Base-by-base conservation (phyloP, 2,329 filamentous ascomycete species). In the Pseudogymnoascus sp. region DNA sequence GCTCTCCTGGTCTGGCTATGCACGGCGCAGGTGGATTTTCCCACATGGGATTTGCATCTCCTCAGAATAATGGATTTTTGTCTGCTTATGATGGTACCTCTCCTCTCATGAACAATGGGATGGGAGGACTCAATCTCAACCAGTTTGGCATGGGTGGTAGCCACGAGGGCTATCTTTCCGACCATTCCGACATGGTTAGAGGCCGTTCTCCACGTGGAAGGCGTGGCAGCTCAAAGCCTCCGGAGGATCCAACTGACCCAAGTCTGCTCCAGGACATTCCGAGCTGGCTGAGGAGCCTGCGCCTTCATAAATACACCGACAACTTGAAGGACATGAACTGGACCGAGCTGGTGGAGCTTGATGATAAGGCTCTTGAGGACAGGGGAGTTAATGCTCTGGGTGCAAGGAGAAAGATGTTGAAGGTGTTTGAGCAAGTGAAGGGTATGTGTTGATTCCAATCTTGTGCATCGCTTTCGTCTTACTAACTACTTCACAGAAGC, bases 221-320 rank as follows among this genome's bases (percentile, higher is more conserved):
- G 66, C 84, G 94, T 68, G 94, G 94, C 67, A 97, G 89, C 80
- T 96, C 91, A 44, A 99, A 97, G 82, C 94, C 94, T 31, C 94
- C 94, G 55, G 94, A 99, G 80, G 94, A 99, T 71, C 94, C 94
- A 3, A 97, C 93, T 17, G 94, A 99, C 75, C 89, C 90, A 13
- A 86, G 83, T 42, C 83, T 99, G 64, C 82, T 99, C 69, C 90
- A 96, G 77, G 94, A 99, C 72, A 97, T 99, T 68, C 93, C 94
- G 61, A 89, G 87, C 74, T 99, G 94, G 94, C 84, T 99, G 71
- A 87, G 94, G 73, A 97, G 92, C 74, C 82, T 97, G 73, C 87
- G 94, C 64, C 81, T 99, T 70, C 94, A 99, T 81, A 99, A 99
- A 80, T 99, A 99, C 77, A 99, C 94, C 8, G 94, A 99, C 69